Conservation (phyloP, 345 rosid species). For the Syzygium aromaticum region DNA sequence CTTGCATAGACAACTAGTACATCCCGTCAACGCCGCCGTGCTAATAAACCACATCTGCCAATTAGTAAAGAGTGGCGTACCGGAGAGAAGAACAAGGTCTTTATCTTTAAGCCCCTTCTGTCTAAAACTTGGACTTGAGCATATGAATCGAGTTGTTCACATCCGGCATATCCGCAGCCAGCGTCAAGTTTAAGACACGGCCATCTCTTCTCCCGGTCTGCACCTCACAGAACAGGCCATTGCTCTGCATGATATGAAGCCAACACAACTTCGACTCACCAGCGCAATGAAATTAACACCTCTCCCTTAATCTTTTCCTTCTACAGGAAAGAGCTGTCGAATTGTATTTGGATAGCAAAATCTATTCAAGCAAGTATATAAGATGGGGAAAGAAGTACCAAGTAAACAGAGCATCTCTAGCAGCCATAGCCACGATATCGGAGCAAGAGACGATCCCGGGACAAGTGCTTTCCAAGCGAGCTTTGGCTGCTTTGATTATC, state of each 20-base stretch:
- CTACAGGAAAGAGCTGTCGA: not conserved
- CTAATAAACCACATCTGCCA: not conserved
- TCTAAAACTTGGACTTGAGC: constrained; percentile 44
- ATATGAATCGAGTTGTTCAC: constrained; percentile 41
- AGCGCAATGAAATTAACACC: not conserved
- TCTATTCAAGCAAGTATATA: not conserved
- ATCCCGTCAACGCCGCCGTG: not conserved
- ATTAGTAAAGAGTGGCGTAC: constrained; percentile 9
- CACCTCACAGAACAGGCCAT: constrained; percentile 51
- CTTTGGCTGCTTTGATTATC: constrained; percentile 44
- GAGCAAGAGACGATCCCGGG: constrained; percentile 76
- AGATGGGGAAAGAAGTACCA: constrained; percentile 30
- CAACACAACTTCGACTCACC: not conserved
- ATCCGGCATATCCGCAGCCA: constrained; percentile 63
- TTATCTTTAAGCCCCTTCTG: constrained; percentile 53
- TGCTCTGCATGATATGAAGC: constrained; percentile 23
- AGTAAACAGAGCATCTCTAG: constrained; percentile 64
- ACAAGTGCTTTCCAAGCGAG: constrained; percentile 45
- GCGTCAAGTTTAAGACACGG: constrained; percentile 31
- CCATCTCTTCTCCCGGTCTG: constrained; percentile 76
- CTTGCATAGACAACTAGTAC: not conserved
- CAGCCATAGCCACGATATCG: constrained; percentile 77
- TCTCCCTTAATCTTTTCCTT: not conserved
- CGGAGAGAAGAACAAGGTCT: constrained; percentile 77
- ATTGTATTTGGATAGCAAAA: not conserved